Evolutionary conservation across 2,329 filamentous ascomycete genomes (phyloP).

Genomic region (Lasiodiplodia hormozganensis): DNA sequence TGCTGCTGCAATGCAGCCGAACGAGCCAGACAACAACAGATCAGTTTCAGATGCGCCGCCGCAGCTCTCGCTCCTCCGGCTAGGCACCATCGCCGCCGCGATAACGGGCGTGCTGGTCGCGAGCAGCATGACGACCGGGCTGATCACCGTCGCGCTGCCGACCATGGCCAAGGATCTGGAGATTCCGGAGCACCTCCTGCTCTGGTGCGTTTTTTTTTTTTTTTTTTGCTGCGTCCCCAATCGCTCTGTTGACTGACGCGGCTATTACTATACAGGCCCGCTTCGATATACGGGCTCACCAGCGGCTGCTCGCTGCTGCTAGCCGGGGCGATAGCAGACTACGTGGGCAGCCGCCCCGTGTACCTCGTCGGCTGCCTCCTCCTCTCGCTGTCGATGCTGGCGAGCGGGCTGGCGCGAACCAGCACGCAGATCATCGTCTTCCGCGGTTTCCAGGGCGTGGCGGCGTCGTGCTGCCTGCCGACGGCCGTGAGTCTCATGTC

Average conservation of each 20-base stretch:
- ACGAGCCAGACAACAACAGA: no score
- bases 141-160: conserved; percentile 52
- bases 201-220: conserved; percentile 36
- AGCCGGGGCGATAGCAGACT: conserved; percentile 59
- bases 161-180: conserved; percentile 48
- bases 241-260: no score
- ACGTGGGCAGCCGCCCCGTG: conserved; percentile 56
- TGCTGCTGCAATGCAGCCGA: no score
- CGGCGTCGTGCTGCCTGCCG: conserved; percentile 57
- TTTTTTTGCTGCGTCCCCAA: no score
- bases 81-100: neutral
- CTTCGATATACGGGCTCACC: conserved; percentile 51
- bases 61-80: neutral
- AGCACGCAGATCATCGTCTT: conserved; percentile 54
- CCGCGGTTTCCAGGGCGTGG: conserved; percentile 55
- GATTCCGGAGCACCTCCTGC: conserved; percentile 34
- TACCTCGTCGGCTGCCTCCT: conserved; percentile 52
- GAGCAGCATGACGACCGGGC: conserved; percentile 37
- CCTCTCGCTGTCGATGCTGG: conserved; percentile 44
- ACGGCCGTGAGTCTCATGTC: conserved; percentile 59
- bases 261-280: conserved; percentile 36
- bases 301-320: conserved; percentile 59
- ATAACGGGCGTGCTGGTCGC: conserved; percentile 25
- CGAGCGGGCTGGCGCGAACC: conserved; percentile 48
- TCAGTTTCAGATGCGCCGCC: no score